These are phyloP conservation scores for Trichomonascaceae sp. DNA, from an alignment of 1,139 yeast genomes.

Conservation along the genomic window DNA sequence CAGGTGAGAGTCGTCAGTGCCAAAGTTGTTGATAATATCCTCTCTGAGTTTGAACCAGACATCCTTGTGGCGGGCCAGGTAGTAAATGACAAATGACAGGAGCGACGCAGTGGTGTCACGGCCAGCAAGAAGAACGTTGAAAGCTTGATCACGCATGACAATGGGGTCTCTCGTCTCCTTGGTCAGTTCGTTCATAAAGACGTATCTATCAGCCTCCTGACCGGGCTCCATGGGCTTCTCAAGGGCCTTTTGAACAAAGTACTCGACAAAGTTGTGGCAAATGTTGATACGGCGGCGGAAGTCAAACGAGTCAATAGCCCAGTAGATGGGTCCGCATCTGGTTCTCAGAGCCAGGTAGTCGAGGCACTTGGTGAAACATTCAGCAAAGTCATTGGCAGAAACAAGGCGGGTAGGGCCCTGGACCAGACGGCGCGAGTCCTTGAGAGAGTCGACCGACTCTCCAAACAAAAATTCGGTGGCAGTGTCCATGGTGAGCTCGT, in stretches of 20 bases:
- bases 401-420: conserved; percentile 13
- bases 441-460: conserved; percentile 27
- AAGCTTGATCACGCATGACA: conserved; percentile 35
- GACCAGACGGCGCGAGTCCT: conserved; percentile 9
- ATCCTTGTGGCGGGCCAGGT: conserved; percentile 34
- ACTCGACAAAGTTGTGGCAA: conserved; percentile 21
- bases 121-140: conserved; percentile 40
- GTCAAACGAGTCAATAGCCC: conserved; percentile 23
- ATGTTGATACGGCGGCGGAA: conserved; percentile 21
- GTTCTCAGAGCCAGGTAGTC: conserved; percentile 7
- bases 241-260: conserved; percentile 20
- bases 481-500: conserved; percentile 41
- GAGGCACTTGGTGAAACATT: conserved; percentile 35
- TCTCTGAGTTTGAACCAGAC: conserved; percentile 20
- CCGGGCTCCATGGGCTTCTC: conserved; percentile 13
- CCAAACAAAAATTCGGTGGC: conserved; percentile 50
- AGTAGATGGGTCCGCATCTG: conserved; percentile 21
- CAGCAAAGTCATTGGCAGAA: conserved; percentile 28
- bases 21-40: conserved; percentile 17
- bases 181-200: conserved; percentile 31
- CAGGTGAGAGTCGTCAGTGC: conserved; percentile 12
- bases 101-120: conserved; percentile 42
- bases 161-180: conserved; percentile 36
- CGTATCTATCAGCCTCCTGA: conserved; percentile 9
- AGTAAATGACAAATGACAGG: conserved; percentile 33